Evolutionary conservation across 179 eudicot species (phyloP).

Genomic region (Beta lomatogona): DNA sequence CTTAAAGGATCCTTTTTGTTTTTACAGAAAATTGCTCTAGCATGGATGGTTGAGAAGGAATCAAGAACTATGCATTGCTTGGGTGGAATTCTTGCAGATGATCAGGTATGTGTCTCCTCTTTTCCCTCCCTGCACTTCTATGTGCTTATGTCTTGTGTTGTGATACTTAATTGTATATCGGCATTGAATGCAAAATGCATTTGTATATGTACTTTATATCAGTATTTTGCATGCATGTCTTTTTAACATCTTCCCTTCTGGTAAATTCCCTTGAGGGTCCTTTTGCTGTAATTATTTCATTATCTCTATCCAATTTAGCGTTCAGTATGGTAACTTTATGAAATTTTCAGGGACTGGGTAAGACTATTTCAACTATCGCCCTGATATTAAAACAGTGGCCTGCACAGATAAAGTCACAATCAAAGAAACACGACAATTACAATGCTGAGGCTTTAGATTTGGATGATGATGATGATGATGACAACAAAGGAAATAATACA

Average conservation of each 20-base stretch:
- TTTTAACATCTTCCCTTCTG: background rate
- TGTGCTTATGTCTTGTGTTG: background rate
- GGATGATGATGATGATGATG: conserved; percentile 89
- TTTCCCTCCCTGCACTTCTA: background rate
- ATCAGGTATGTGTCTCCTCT: conserved; percentile 60
- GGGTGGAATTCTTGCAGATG: conserved; percentile 99
- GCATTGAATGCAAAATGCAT: background rate
- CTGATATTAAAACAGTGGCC: conserved; percentile 73
- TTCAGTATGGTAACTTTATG: conserved; percentile 17
- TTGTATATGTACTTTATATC: background rate
- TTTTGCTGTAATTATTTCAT: background rate
- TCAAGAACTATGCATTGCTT: conserved; percentile 62
- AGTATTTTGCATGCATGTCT: background rate
- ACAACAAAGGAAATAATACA: conserved; percentile 27
- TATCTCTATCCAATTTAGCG: background rate
- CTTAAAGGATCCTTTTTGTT: conserved; percentile 14
- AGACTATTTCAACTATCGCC: conserved; percentile 92
- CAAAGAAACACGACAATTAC: conserved; percentile 37
- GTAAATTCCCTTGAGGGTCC: background rate
- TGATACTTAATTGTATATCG: background rate
- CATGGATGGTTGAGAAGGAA: conserved; percentile 97
- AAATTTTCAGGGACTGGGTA: conserved; percentile 84
- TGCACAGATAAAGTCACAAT: conserved; percentile 52
- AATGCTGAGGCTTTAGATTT: conserved; percentile 74
- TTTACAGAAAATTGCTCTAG: conserved; percentile 84